phyloP scores from a whole-genome alignment of 345 rosid genomes.

The Hypericum androsaemum region DNA sequence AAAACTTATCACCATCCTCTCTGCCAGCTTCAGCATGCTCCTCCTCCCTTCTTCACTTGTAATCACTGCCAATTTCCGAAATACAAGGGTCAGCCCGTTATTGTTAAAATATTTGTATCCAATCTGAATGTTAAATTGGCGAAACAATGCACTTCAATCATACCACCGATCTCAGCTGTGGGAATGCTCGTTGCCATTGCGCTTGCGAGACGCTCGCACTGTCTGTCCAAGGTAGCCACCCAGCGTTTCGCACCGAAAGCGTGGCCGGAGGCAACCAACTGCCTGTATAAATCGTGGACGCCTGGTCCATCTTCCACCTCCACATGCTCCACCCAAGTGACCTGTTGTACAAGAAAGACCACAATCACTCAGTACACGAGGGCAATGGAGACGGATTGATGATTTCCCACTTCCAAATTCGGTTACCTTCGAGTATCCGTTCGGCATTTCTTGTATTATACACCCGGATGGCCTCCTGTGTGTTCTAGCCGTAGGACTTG shows the following conservation, averaged over 20 bases:
- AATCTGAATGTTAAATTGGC: neutral
- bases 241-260: constrained; percentile 91
- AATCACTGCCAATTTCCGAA: constrained; percentile 30
- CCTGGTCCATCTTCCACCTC: constrained; percentile 68
- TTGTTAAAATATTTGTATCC: too few species aligned
- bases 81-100: neutral
- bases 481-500: constrained; percentile 39
- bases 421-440: constrained; percentile 69
- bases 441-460: constrained; percentile 63
- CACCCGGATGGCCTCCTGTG: constrained; percentile 92
- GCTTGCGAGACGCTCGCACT: constrained; percentile 71
- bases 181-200: constrained; percentile 50
- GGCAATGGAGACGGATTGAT: too few species aligned
- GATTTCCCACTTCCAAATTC: neutral
- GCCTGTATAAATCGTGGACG: constrained; percentile 51
- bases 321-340: constrained; percentile 88
- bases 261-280: constrained; percentile 48
- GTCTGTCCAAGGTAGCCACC: constrained; percentile 71
- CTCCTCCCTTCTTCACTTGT: constrained; percentile 59
- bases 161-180: constrained; percentile 47
- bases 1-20: constrained; percentile 71
- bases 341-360: constrained; percentile 24
- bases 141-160: neutral
- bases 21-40: constrained; percentile 67
- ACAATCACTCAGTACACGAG: neutral